A percentile compares a stretch with the other conserved stretches of the same genome.
Evolutionary conservation across 2,329 filamentous ascomycete species (phyloP).

Genomic region (Phaeosphaeriaceae sp.): DNA sequence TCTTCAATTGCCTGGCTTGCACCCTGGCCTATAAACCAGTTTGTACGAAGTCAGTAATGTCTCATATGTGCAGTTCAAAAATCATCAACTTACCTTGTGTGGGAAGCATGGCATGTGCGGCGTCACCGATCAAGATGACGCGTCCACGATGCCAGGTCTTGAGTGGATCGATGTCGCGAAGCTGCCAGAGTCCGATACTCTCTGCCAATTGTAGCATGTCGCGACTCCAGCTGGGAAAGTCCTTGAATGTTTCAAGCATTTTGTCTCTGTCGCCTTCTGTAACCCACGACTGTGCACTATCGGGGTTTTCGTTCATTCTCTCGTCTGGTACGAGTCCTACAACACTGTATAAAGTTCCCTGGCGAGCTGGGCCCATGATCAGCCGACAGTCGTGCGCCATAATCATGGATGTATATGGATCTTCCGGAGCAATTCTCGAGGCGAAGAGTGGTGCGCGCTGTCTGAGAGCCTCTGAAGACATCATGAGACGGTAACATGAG

Average conservation of each 20-base stretch:
- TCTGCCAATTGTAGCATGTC: constrained; percentile 39
- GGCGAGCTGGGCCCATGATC: constrained; percentile 57
- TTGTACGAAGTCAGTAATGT: too few species aligned
- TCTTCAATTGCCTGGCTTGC: constrained; percentile 64
- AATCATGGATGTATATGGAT: constrained; percentile 56
- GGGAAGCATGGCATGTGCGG: constrained; percentile 63
- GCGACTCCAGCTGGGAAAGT: constrained; percentile 53
- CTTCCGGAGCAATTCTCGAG: constrained; percentile 44
- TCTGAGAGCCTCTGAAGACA: constrained; percentile 28
- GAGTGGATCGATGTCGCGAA: constrained; percentile 55
- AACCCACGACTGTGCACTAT: constrained; percentile 51
- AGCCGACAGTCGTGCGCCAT: constrained; percentile 52
- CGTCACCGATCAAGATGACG: constrained; percentile 63
- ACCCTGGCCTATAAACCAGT: too few species aligned
- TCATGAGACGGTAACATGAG: constrained; percentile 50
- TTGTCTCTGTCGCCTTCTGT: constrained; percentile 45
- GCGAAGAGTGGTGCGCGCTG: constrained; percentile 29
- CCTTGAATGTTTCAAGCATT: constrained; percentile 50
- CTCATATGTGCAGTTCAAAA: too few species aligned
- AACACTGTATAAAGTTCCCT: constrained; percentile 52
- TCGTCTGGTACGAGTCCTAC: constrained; percentile 56
- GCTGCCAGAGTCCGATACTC: constrained; percentile 54
- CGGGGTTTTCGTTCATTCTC: constrained; percentile 47
- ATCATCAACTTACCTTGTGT: too few species aligned
- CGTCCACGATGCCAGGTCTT: constrained; percentile 54